Evolutionary conservation across 345 rosid genomes (phyloP).

Genomic region (Sapria himalayana): DNA sequence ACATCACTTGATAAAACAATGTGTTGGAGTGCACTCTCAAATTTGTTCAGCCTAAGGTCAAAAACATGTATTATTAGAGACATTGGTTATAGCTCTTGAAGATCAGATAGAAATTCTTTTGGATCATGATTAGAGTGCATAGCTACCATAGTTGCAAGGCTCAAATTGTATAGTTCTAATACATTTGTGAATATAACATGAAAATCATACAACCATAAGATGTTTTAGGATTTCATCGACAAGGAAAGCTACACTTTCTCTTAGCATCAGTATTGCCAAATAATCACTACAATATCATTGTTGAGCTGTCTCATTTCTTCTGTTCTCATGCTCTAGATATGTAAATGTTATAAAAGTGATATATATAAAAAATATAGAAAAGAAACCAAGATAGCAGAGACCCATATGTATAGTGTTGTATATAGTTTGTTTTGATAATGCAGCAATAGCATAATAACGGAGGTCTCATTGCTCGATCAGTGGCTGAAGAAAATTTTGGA

Average conservation of each 20-base stretch:
- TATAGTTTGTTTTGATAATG: no score
- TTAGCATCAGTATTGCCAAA: constrained; percentile 32
- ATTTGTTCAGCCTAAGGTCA: constrained; percentile 56
- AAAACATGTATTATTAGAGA: constrained; percentile 43
- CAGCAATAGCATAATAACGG: no score
- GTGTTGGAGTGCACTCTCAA: constrained; percentile 76
- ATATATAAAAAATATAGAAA: no score
- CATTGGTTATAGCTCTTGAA: constrained; percentile 60
- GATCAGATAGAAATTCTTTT: constrained; percentile 91
- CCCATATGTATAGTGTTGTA: no score
- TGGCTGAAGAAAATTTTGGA: no score
- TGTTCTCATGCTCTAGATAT: no score
- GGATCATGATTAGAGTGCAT: constrained; percentile 88
- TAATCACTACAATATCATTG: no score
- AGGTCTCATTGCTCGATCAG: no score
- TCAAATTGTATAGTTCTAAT: constrained; percentile 80
- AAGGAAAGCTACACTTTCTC: constrained; percentile 40
- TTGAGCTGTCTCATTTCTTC: no score
- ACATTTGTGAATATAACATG: constrained; percentile 87
- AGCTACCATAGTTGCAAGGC: constrained; percentile 96
- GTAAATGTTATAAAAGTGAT: no score
- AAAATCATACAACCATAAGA: constrained; percentile 91
- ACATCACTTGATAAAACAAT: constrained; percentile 64
- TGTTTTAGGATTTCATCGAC: constrained; percentile 93
- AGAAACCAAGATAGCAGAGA: no score